Base-by-base conservation (phyloP, 441 rosid species). In the Bocquillonia castaneifolia region DNA sequence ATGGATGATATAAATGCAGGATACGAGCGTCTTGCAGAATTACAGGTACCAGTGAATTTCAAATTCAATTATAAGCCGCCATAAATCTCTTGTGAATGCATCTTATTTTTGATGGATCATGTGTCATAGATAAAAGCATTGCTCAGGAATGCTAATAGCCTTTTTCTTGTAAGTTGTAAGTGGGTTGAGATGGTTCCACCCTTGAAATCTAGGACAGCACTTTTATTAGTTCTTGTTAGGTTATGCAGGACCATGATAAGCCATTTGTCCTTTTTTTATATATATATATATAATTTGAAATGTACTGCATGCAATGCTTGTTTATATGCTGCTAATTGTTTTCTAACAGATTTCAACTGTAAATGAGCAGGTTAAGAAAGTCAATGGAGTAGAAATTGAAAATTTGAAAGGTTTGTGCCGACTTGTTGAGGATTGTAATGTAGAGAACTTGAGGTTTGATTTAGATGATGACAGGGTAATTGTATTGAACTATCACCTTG, bases 1-100 rank as follows among this genome's bases (percentile, higher is more conserved):
- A 80, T 86, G 88, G 97, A 92, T 84, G 96, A 87, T 72, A 86
- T 85, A 73, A 92, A 90, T 79, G 83, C 91, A 14, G 96, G 98
- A 59, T 85, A 85, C 4, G 97, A 90, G 83, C 96, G 96, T 69
- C 92, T 90, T 69, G 86, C 93, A n/a, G 96, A 88, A 74, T 69
- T 88, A 59, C 97, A 90, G 91, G 96, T 92, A 70, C 60, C 62
- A 66, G 28, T 59, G 58, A 48, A 20, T 65, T 72, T 71, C 40
- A 37, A 26, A 29, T 60, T 56, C 32, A 31, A 54, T 12, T 72
- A 31, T 39, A 23, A 29, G 51, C 61, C 45, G 44, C 15, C 39
- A 47, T 69, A 10, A 17, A 54, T 12, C 29, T 28, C 1, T 50
- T 50, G n/a, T 22, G 12, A 1, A 50, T 51, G 36, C 57, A 14